Base-by-base conservation (phyloP, 2,329 filamentous ascomycete species). In the Harringtonia lauricola region DNA sequence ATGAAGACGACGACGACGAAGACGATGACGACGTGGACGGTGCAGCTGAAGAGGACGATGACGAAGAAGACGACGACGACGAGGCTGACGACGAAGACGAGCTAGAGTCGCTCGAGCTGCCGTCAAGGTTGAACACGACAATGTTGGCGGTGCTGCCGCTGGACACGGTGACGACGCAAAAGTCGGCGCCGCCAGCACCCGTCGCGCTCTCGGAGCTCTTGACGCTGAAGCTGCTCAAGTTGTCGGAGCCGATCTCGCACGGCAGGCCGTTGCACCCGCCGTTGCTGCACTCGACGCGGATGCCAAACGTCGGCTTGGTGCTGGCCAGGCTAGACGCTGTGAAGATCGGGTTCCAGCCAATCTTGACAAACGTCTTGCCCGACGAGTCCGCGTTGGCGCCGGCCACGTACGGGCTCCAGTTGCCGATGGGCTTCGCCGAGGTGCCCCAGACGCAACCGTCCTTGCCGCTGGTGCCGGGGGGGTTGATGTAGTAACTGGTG, bases 331-430 rank as follows among this genome's bases (percentile, higher is more conserved):
- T 41, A 50, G 74, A 63, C 54, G 69, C 54, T 52, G 79, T 70
- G 61, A 77, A 89, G 49, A 86, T 82, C 21, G 85, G 85, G 61
- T 89, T 89, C 72, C 79, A 83, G 43, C 79, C 83, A 42, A 89
- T 67, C 65, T 86, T 88, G 53, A 86, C 71, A 57, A 74, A 89
- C 1, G 83, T 87, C 48, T 74, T 63, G 41, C 84, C 85, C 41
- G 62, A 68, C 38, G 56, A 53, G 51, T 79, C 78, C 15, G 78
- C 79, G 62, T 89, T 89, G 45, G 82, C 80, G 46, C 85, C 85
- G 14, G 81, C 80, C 50, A 88, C 83, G 55, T 80, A 90, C 2
- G 83, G 79, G 41, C 74, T 69, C 85, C 85, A 89, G 65, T 89
- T 89, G 40, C 84, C 85, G 52, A 78, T 61, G 1, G 81, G 70